Conservation (phyloP, 108 stramenopile genomes). For the Cyclotella cryptica region DNA sequence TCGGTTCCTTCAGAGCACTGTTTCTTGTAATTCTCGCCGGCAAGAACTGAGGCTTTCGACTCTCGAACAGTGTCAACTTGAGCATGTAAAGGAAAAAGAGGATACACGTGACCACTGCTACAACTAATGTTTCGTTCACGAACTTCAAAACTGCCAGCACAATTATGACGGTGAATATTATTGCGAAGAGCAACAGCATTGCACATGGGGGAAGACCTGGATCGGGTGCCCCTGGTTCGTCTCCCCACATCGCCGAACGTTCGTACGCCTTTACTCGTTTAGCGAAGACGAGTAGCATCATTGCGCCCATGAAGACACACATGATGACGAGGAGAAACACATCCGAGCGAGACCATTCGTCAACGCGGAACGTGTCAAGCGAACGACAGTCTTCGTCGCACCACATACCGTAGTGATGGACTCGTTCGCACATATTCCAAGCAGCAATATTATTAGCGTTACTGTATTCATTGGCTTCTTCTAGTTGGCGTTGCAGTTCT, state of each 20-base stretch:
- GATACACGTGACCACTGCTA: constrained; percentile 85
- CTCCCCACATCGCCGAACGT: constrained; percentile 58
- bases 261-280: constrained; percentile 75
- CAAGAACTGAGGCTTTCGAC: constrained; percentile 51
- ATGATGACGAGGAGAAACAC: constrained; percentile 83
- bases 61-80: constrained; percentile 88
- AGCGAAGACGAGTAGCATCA: constrained; percentile 88
- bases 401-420: constrained; percentile 85
- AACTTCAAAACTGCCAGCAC: constrained; percentile 78
- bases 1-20: constrained; percentile 46
- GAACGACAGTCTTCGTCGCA: constrained; percentile 84
- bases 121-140: constrained; percentile 87
- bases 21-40: constrained; percentile 45
- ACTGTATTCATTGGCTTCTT: constrained; percentile 4
- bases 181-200: constrained; percentile 75
- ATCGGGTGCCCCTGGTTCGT: constrained; percentile 70
- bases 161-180: constrained; percentile 67
- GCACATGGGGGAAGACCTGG: constrained; percentile 64
- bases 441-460: constrained; percentile 58
- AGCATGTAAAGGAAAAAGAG: constrained; percentile 91
- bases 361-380: constrained; percentile 79
- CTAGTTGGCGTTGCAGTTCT: constrained; percentile 41
- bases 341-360: constrained; percentile 85
- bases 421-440: constrained; percentile 87
- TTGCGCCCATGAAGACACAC: constrained; percentile 82